Evolutionary conservation across 208 protist species (phyloP).

Genomic region (Crithidia fasciculata): DNA sequence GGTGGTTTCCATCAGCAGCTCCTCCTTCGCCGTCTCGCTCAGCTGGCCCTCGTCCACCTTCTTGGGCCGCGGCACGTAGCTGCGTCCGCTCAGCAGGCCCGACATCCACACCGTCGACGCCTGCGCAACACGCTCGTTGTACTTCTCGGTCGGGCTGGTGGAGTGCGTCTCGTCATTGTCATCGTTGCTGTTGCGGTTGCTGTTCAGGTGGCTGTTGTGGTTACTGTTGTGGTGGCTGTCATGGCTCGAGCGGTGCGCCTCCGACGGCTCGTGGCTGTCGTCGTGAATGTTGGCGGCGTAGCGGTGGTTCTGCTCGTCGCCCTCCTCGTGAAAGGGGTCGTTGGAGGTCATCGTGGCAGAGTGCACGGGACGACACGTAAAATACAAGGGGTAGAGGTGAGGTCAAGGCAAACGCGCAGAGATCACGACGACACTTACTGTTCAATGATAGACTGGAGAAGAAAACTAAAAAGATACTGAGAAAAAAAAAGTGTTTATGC

Average conservation of each 20-base stretch:
- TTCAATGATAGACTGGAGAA: no score
- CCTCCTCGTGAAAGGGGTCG: slow-evolving; percentile 6
- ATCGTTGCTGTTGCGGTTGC: neutral
- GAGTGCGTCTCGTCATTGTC: slow-evolving; percentile 17
- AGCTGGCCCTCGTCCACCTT: slow-evolving; percentile 42
- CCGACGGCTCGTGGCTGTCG: slow-evolving; percentile 8
- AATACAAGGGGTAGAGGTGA: neutral
- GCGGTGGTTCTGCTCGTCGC: slow-evolving; percentile 4
- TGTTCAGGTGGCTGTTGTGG: slow-evolving; percentile 14
- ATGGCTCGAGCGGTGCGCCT: neutral
- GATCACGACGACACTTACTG: neutral
- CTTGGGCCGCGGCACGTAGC: slow-evolving; percentile 58
- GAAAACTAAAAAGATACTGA: no score
- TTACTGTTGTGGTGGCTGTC: neutral
- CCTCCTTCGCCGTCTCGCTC: slow-evolving; percentile 43
- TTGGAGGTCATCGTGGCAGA: neutral
- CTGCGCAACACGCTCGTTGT: slow-evolving; percentile 27
- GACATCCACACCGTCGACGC: slow-evolving; percentile 58
- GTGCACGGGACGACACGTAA: neutral
- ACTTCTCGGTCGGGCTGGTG: slow-evolving; percentile 32
- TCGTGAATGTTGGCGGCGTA: neutral
- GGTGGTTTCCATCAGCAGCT: slow-evolving; percentile 41
- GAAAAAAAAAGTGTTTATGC: no score
- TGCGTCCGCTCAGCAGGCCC: slow-evolving; percentile 49
- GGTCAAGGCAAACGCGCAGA: neutral